phyloP scores from a whole-genome alignment of 2,329 filamentous ascomycete species.

The Ceratocystis diversiconidia region DNA sequence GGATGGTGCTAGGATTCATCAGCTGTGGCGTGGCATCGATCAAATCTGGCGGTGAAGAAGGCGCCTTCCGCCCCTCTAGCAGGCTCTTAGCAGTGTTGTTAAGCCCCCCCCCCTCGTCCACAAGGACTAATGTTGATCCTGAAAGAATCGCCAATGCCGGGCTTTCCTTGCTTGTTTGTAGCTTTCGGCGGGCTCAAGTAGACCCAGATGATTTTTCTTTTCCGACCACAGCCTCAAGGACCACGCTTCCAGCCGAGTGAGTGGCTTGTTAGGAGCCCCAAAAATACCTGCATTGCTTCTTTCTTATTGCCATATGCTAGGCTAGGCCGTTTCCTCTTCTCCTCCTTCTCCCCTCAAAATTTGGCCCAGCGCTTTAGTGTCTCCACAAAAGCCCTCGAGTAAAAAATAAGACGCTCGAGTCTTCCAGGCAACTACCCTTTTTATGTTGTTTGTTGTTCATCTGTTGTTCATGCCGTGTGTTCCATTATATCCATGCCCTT shows the following conservation, averaged over 20 bases:
- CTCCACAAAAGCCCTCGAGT: not conserved
- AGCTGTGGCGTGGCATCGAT: not conserved
- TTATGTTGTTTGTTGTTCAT: not conserved
- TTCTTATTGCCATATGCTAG: not conserved
- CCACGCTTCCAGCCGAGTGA: too few relatives aligned
- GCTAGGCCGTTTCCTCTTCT: not conserved
- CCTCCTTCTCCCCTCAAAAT: not conserved
- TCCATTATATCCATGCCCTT: too few relatives aligned
- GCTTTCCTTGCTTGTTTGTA: not conserved
- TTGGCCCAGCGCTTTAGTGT: not conserved
- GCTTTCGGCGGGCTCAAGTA: not conserved
- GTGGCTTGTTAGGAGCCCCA: not conserved
- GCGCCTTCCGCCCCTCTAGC: not conserved
- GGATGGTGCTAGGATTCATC: not conserved
- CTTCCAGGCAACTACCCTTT: not conserved
- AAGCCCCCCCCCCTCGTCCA: too few relatives aligned
- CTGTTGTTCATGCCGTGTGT: not conserved
- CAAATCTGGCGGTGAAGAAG: slow-evolving; percentile 1
- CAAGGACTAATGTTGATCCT: not conserved
- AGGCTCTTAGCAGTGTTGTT: too few relatives aligned
- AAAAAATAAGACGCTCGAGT: not conserved
- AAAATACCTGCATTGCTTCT: not conserved
- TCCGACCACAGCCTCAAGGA: not conserved
- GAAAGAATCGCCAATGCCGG: not conserved
- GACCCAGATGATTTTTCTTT: not conserved